Evolutionary conservation across 352 stramenopile species (phyloP).

Genomic region (Stramenopiles sp.): DNA sequence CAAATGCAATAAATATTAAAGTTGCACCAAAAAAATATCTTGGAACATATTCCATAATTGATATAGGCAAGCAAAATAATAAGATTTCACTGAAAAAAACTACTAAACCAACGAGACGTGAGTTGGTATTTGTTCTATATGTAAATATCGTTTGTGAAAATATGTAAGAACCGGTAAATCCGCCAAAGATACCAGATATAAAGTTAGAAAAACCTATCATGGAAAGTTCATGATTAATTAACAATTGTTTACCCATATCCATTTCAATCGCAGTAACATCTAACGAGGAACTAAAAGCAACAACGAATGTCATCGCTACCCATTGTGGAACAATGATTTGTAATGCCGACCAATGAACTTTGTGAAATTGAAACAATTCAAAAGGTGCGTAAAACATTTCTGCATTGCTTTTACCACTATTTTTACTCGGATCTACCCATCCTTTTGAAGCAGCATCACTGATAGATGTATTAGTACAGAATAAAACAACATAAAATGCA

Average conservation of each 20-base stretch:
- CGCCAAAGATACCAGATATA: slow-evolving; percentile 73
- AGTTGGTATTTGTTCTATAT: slow-evolving; percentile 67
- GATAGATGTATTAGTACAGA: neutral
- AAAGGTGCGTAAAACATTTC: slow-evolving; percentile 19
- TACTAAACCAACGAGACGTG: slow-evolving; percentile 59
- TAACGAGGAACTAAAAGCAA: slow-evolving; percentile 77
- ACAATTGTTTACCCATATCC: slow-evolving; percentile 64
- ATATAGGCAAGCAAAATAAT: slow-evolving; percentile 63
- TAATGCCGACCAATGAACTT: slow-evolving; percentile 66
- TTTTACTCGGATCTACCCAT: neutral
- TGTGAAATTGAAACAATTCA: slow-evolving; percentile 63
- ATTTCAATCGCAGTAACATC: slow-evolving; percentile 84
- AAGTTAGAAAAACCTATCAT: slow-evolving; percentile 81
- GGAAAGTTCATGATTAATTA: slow-evolving; percentile 76
- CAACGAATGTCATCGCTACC: slow-evolving; percentile 84
- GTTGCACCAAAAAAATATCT: slow-evolving; percentile 91
- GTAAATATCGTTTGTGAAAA: slow-evolving; percentile 97
- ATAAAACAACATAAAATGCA: neutral
- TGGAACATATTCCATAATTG: slow-evolving; percentile 79
- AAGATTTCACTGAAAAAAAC: slow-evolving; percentile 62
- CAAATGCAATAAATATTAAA: slow-evolving; percentile 86
- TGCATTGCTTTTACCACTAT: neutral
- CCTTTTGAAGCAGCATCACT: neutral
- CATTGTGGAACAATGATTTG: slow-evolving; percentile 67
- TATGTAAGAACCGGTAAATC: slow-evolving; percentile 95